Percentiles rank a stretch among this genome's conserved stretches.
phyloP scores from a whole-genome alignment of 257 asterid genomes.

The Oldenlandia corymbosa region DNA sequence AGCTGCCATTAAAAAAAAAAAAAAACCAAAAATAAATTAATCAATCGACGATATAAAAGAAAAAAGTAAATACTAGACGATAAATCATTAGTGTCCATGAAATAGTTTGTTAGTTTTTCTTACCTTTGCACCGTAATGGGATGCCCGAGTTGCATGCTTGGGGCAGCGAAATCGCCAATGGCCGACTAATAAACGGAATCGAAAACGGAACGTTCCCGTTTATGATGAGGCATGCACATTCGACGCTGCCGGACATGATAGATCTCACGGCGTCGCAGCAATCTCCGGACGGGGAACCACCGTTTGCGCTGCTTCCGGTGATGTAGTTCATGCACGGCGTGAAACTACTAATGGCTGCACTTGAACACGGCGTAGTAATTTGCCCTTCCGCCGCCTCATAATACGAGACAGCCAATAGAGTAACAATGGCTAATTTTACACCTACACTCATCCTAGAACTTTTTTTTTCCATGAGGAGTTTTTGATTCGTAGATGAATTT shows the following conservation, averaged over 20 bases:
- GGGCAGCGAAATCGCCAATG: constrained; percentile 51
- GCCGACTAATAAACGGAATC: constrained; percentile 45
- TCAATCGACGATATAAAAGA: too few species aligned
- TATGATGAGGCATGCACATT: constrained; percentile 57
- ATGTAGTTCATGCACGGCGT: constrained; percentile 59
- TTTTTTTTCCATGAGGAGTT: too few species aligned
- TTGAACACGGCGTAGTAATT: constrained; percentile 53
- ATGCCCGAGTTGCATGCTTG: constrained; percentile 41
- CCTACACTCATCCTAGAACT: constrained; percentile 18
- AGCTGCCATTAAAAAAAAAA: constrained; percentile 39
- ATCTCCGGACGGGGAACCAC: constrained; percentile 35
- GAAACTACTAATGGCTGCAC: constrained; percentile 46
- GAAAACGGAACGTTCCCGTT: constrained; percentile 78
- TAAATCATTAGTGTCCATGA: too few species aligned
- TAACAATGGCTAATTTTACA: constrained; percentile 11
- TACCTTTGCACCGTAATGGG: constrained; percentile 67
- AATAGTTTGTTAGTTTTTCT: too few species aligned
- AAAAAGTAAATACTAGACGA: too few species aligned
- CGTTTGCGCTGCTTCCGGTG: constrained; percentile 54
- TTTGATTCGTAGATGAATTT: too few species aligned
- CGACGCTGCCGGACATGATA: constrained; percentile 40
- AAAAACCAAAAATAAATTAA: not conserved
- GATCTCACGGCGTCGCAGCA: constrained; percentile 63
- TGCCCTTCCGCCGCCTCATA: constrained; percentile 35
- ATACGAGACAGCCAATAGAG: constrained; percentile 14